Percentiles rank a stretch among this genome's conserved stretches.
Conservation (phyloP, 768 basidiomycete species). For the Ramaria sp. region DNA sequence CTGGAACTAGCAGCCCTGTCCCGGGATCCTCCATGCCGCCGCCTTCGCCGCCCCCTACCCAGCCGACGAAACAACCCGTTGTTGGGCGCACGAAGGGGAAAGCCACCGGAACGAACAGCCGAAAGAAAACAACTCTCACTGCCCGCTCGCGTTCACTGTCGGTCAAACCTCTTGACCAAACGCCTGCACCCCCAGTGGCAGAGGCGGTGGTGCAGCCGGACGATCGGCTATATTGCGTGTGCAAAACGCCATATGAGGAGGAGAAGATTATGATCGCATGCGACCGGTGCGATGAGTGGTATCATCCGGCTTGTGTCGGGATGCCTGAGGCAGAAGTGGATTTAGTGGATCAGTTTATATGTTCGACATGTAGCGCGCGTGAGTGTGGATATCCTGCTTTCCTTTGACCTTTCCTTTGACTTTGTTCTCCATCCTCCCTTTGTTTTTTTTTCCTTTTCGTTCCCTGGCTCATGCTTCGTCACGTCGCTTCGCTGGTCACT, state of each 20-base stretch:
- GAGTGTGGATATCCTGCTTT: conserved; percentile 21
- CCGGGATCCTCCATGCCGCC: not conserved
- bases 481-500: not conserved
- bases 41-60: not conserved
- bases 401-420: not conserved
- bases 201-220: conserved; percentile 46
- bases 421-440: too few relatives aligned
- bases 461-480: not conserved
- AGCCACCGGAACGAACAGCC: not conserved
- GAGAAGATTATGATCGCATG: conserved; percentile 89
- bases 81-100: not conserved
- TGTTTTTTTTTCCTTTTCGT: not conserved
- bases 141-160: conserved; percentile 62
- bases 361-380: conserved; percentile 73
- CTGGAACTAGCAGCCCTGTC: not conserved
- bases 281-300: conserved; percentile 92
- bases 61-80: conserved; percentile 1
- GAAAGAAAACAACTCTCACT: not conserved
- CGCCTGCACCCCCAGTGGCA: conserved; percentile 31
- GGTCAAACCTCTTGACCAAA: conserved; percentile 40
- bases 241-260: conserved; percentile 79
- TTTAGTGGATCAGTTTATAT: conserved; percentile 87
- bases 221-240: conserved; percentile 80
- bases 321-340: conserved; percentile 77
- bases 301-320: conserved; percentile 75